Evolutionary conservation across 164 flowering plant species (phyloP).

Genomic region (Saururus chinensis): DNA sequence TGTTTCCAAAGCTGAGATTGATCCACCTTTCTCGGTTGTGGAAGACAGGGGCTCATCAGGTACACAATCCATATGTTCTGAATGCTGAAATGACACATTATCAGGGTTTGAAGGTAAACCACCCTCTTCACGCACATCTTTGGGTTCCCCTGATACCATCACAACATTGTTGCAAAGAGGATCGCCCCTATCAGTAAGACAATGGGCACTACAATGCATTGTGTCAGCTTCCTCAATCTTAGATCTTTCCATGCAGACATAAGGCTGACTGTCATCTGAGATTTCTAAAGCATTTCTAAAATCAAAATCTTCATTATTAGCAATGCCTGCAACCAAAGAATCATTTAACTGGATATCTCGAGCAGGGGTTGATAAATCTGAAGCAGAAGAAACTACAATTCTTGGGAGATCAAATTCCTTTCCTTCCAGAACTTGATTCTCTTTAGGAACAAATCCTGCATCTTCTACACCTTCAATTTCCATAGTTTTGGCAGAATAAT

Average conservation of each 20-base stretch:
- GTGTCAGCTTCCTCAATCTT: slow-evolving; percentile 7
- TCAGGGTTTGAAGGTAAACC: slow-evolving; percentile 14
- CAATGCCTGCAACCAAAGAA: slow-evolving; percentile 17
- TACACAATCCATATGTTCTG: slow-evolving; percentile 24
- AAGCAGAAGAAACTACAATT: slow-evolving; percentile 19
- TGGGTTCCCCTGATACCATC: slow-evolving; percentile 28
- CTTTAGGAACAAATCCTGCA: slow-evolving; percentile 8
- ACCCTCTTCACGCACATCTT: slow-evolving; percentile 16
- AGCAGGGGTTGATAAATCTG: slow-evolving; percentile 24
- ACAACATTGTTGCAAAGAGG: slow-evolving; percentile 18
- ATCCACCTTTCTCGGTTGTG: slow-evolving; percentile 13
- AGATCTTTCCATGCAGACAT: slow-evolving; percentile 12
- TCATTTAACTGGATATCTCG: slow-evolving; percentile 14
- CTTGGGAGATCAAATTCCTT: slow-evolving; percentile 17
- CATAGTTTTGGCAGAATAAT: slow-evolving; percentile 17
- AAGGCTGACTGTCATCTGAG: not conserved
- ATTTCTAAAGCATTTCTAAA: slow-evolving; percentile 12
- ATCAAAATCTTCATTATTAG: slow-evolving; percentile 22
- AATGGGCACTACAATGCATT: slow-evolving; percentile 11
- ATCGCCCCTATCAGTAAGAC: slow-evolving; percentile 21
- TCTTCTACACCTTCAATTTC: slow-evolving; percentile 20
- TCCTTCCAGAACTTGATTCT: slow-evolving; percentile 13
- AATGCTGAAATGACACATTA: slow-evolving; percentile 14
- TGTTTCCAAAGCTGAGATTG: slow-evolving; percentile 21
- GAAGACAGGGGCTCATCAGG: slow-evolving; percentile 20